A percentile compares a stretch with the other conserved stretches of the same genome.
Conservation (phyloP, 2,329 filamentous ascomycete genomes). For the Westerdykella aurantiaca region DNA sequence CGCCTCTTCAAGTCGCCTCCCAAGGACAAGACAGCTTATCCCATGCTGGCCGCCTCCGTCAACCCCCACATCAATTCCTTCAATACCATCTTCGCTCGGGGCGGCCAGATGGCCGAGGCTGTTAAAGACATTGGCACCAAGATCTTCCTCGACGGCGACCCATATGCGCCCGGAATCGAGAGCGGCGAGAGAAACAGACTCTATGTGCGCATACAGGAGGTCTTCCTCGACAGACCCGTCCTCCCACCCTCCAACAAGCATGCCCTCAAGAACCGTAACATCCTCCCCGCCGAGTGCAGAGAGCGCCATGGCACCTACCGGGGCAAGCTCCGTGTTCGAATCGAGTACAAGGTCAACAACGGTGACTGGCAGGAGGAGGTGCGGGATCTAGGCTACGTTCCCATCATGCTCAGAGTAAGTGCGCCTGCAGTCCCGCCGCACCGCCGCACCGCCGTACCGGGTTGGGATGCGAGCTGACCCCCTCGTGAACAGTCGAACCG, state of each 20-base stretch:
- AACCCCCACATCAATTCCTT: slow-evolving; percentile 92
- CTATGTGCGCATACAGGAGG: slow-evolving; percentile 69
- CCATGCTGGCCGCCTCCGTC: slow-evolving; percentile 76
- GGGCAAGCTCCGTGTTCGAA: slow-evolving; percentile 73
- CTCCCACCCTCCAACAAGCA: slow-evolving; percentile 80
- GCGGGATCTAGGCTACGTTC: slow-evolving; percentile 80
- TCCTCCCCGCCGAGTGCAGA: slow-evolving; percentile 87
- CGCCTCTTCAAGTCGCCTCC: slow-evolving; percentile 85
- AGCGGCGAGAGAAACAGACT: slow-evolving; percentile 65
- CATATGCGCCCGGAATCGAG: slow-evolving; percentile 48
- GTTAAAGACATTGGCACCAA: slow-evolving; percentile 87
- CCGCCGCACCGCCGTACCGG: too few relatives aligned
- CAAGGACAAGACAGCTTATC: slow-evolving; percentile 80
- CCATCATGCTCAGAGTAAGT: slow-evolving; percentile 84
- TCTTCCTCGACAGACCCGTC: slow-evolving; percentile 75
- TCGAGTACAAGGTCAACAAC: slow-evolving; percentile 84
- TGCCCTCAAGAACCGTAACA: slow-evolving; percentile 70
- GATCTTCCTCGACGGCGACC: slow-evolving; percentile 75
- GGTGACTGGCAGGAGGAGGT: slow-evolving; percentile 77
- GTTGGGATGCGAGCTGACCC: slow-evolving; percentile 18
- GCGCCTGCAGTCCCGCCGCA: slow-evolving; percentile 8
- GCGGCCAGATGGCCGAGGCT: slow-evolving; percentile 68
- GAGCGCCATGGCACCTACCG: slow-evolving; percentile 89
- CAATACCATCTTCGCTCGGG: slow-evolving; percentile 75
- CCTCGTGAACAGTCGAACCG: slow-evolving; percentile 62